Percentiles rank a stretch among this genome's conserved stretches.
Conservation (phyloP, 306 rosid species). For the Begonia masoniana region DNA sequence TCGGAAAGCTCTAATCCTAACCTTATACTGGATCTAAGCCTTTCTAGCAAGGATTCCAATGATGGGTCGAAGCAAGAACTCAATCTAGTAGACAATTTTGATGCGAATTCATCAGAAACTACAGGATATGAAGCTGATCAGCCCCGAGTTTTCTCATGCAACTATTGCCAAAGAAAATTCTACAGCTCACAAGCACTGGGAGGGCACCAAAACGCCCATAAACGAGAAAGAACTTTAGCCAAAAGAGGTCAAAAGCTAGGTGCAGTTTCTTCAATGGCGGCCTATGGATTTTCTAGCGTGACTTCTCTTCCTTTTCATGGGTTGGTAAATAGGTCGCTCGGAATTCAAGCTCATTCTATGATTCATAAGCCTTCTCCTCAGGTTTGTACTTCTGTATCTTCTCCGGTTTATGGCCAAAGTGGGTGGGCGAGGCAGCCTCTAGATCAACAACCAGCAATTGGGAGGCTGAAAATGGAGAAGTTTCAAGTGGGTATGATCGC, state of each 20-base stretch:
- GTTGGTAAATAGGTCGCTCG: slow-evolving; percentile 46
- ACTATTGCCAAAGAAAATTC: slow-evolving; percentile 71
- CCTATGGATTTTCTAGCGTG: slow-evolving; percentile 33
- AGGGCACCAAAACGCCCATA: slow-evolving; percentile 85
- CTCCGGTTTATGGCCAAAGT: slow-evolving; percentile 22
- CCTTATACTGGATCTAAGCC: slow-evolving; percentile 56
- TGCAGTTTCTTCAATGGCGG: slow-evolving; percentile 10
- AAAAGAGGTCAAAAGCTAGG: slow-evolving; percentile 37
- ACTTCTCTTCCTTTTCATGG: slow-evolving; percentile 86
- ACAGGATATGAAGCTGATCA: slow-evolving; percentile 16
- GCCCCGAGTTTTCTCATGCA: slow-evolving; percentile 66
- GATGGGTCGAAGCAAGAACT: slow-evolving; percentile 35
- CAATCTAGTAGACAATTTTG: slow-evolving; percentile 50
- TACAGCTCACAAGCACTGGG: slow-evolving; percentile 87
- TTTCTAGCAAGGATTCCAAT: slow-evolving; percentile 34
- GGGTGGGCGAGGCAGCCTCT: slow-evolving; percentile 32
- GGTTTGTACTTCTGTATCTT: slow-evolving; percentile 15
- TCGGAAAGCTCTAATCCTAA: slow-evolving; percentile 4
- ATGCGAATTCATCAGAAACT: slow-evolving; percentile 23
- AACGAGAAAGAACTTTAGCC: slow-evolving; percentile 59
- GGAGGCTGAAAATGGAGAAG: slow-evolving; percentile 12
- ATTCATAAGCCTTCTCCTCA: slow-evolving; percentile 45
- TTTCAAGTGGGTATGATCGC: slow-evolving; percentile 19
- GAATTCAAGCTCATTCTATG: slow-evolving; percentile 52
- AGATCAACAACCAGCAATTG: slow-evolving; percentile 26